These are phyloP conservation scores for Stachybotrys chlorohalonatus DNA, from an alignment of 2,329 filamentous ascomycete genomes.

Conservation along the genomic window DNA sequence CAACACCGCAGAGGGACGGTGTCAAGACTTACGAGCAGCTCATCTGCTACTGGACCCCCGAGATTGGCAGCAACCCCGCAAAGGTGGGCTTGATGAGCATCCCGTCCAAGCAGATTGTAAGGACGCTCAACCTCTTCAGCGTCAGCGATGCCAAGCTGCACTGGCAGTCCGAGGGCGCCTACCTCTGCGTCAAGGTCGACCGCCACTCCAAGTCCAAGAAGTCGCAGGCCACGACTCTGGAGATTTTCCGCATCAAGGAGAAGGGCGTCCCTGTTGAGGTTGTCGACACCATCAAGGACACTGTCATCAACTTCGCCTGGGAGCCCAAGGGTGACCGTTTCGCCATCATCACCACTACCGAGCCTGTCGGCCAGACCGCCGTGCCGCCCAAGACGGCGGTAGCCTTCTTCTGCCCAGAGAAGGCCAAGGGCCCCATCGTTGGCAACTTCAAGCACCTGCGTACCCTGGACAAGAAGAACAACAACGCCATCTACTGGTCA, in stretches of 20 bases:
- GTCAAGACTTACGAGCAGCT: slow-evolving; percentile 92
- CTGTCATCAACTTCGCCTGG: slow-evolving; percentile 99
- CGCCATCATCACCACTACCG: slow-evolving; percentile 90
- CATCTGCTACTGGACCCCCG: slow-evolving; percentile 97
- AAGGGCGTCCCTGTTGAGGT: slow-evolving; percentile 98
- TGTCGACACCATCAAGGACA: slow-evolving; percentile 95
- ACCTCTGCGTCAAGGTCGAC: slow-evolving; percentile 97
- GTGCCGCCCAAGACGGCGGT: slow-evolving; percentile 91
- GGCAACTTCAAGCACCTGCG: slow-evolving; percentile 96
- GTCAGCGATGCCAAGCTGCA: slow-evolving; percentile 96
- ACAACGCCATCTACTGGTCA: slow-evolving; percentile 99
- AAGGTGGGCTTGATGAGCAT: slow-evolving; percentile 96
- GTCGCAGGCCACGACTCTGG: slow-evolving; percentile 89
- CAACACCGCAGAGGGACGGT: slow-evolving; percentile 70
- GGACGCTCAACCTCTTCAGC: slow-evolving; percentile 95
- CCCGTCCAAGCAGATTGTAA: slow-evolving; percentile 86
- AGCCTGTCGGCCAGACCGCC: slow-evolving; percentile 67
- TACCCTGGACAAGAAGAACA: slow-evolving; percentile 98
- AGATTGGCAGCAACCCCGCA: slow-evolving; percentile 94
- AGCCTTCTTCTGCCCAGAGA: slow-evolving; percentile 94
- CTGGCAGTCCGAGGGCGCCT: slow-evolving; percentile 92
- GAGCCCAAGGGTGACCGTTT: slow-evolving; percentile 97
- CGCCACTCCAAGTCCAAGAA: slow-evolving; percentile 99
- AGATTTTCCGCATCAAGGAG: slow-evolving; percentile 95
- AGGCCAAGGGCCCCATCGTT: slow-evolving; percentile 67